Base-by-base conservation (phyloP, 306 rosid species). In the Pterocarpus macrocarpus region DNA sequence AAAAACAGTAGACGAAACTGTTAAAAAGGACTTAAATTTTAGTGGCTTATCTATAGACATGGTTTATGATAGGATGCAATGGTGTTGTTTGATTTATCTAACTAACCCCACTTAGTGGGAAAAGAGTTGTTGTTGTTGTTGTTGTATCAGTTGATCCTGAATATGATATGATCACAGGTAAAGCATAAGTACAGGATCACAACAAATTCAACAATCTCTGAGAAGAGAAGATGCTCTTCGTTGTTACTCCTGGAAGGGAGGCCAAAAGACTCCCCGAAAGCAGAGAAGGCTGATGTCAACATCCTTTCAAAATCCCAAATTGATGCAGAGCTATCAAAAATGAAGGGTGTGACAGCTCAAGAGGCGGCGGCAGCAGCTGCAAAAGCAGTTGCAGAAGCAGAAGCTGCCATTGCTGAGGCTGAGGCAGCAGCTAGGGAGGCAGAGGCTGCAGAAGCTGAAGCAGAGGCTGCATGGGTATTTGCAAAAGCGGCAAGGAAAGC, bases 381-480 rank as follows among this genome's bases (percentile, higher is more conserved):
- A 6, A 87, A 75, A 85, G 98, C 98, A 44, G 97, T 92, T 58
- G 98, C 97, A 35, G 98, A 89, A 80, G 98, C 98, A 59, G 98
- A 94, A 90, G 91, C 85, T 68, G 97, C 98, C 84, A 94, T 94
- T 64, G 93, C 92, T 45, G 92, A 87, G 85, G 98, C 98, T 14
- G 97, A 94, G 85, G 87, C 86, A 83, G 98, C 98, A 69, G 98
- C 96, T 71, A 90, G 87, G 82, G 97, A 94, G 78, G 98, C 98
- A 43, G 98, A 94, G 82, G 89, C 86, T 17, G 97, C 97, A 32
- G 98, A 94, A 89, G 97, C 93, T 5, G 98, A 94, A 85, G 98
- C 98, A 15, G 97, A 92, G 87, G 92, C 97, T 33, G 94, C 98
- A 45, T 92, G 88, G 78, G 92, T 91, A 77, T 94, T 94, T 86